These are phyloP conservation scores for Boechera divaricarpa DNA, from an alignment of 345 rosid species.

Conservation along the genomic window DNA sequence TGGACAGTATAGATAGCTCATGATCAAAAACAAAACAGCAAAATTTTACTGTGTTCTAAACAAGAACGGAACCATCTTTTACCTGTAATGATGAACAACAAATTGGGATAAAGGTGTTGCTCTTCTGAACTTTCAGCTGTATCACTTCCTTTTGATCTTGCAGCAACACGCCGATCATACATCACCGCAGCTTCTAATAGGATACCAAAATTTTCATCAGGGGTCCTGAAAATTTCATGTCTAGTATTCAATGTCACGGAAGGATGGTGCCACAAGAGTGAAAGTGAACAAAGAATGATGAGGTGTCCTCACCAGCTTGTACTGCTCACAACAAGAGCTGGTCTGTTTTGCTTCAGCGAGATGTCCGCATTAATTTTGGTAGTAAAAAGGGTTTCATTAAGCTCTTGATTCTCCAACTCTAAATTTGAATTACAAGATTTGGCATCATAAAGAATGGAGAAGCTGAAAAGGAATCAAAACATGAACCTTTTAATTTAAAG, in stretches of 20 bases:
- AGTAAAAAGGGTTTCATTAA: conserved; percentile 71
- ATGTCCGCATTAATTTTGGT: conserved; percentile 46
- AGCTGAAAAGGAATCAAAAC: conserved; percentile 27
- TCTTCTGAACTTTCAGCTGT: conserved; percentile 60
- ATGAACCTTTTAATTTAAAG: conserved; percentile 17
- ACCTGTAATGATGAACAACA: conserved; percentile 93
- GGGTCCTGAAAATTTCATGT: conserved; percentile 67
- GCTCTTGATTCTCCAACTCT: conserved; percentile 43
- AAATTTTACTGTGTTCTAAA: background rate
- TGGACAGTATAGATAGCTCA: conserved; percentile 1
- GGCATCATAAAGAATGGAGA: conserved; percentile 15
- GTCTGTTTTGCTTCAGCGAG: conserved; percentile 69
- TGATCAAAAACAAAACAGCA: conserved; percentile 13
- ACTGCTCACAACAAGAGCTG: conserved; percentile 96
- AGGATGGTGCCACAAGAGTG: conserved; percentile 19
- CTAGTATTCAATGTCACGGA: conserved; percentile 21
- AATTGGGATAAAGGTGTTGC: conserved; percentile 65
- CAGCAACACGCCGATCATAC: conserved; percentile 96
- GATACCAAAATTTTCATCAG: conserved; percentile 97
- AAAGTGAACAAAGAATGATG: conserved; percentile 27
- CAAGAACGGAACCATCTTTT: conserved; percentile 18
- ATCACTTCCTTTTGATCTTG: conserved; percentile 70
- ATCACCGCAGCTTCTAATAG: conserved; percentile 95
- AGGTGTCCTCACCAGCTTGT: conserved; percentile 84
- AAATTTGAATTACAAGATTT: conserved; percentile 30